Evolutionary conservation across 2,329 filamentous ascomycete species (phyloP).

Genomic region (Chaetoscypha palmicola): DNA sequence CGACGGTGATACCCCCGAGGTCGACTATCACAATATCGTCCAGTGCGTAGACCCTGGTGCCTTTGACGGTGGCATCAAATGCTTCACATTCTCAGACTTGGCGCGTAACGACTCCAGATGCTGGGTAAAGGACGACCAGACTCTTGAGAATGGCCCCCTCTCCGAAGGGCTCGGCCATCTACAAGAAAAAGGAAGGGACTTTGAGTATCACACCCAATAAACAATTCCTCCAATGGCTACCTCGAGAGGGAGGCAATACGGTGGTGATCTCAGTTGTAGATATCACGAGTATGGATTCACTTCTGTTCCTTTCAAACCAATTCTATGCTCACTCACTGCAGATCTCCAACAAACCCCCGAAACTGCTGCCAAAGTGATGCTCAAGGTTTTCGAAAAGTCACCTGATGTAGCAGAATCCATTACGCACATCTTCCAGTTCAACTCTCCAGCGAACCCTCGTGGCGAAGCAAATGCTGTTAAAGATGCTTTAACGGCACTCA

Average conservation of each 20-base stretch:
- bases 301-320: slow-evolving; percentile 6
- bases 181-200: slow-evolving; percentile 94
- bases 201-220: slow-evolving; percentile 69
- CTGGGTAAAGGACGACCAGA: not conserved
- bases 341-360: slow-evolving; percentile 94
- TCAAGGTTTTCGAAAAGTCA: slow-evolving; percentile 79
- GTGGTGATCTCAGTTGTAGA: slow-evolving; percentile 65
- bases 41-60: no score
- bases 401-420: slow-evolving; percentile 52
- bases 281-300: slow-evolving; percentile 65
- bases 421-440: slow-evolving; percentile 84
- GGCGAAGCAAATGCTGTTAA: slow-evolving; percentile 81
- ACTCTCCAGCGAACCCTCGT: slow-evolving; percentile 66
- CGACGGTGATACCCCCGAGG: no score
- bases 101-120: no score
- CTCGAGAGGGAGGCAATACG: slow-evolving; percentile 53
- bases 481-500: slow-evolving; percentile 69
- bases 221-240: slow-evolving; percentile 74
- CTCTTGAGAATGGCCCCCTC: slow-evolving; percentile 47
- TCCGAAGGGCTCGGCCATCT: slow-evolving; percentile 56
- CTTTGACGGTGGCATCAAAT: no score
- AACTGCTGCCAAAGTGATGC: slow-evolving; percentile 80
- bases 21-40: no score
- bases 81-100: no score
- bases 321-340: slow-evolving; percentile 34